These are phyloP conservation scores for Nitzschia sp. DNA, from an alignment of 108 stramenopile genomes.

Conservation along the genomic window DNA sequence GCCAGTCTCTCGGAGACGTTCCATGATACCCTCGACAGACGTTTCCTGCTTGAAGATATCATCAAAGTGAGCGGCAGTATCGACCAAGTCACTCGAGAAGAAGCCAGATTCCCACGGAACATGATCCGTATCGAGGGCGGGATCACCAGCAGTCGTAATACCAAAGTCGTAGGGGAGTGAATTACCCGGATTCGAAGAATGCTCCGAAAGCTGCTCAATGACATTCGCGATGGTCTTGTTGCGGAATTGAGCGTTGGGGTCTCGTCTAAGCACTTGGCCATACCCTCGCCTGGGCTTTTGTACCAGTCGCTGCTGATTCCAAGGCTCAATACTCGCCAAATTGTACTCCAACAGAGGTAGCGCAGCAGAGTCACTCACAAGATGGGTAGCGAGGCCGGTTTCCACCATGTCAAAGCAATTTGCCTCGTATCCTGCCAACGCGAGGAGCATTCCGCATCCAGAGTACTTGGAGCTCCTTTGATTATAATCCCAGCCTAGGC, in stretches of 20 bases:
- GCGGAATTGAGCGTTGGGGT: constrained; percentile 58
- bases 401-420: constrained; percentile 78
- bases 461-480: constrained; percentile 45
- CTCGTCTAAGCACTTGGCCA: constrained; percentile 35
- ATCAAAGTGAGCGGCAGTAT: constrained; percentile 67
- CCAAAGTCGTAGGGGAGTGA: constrained; percentile 32
- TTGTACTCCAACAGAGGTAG: constrained; percentile 60
- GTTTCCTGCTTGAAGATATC: constrained; percentile 58
- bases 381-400: constrained; percentile 81
- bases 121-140: constrained; percentile 40
- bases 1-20: constrained; percentile 59
- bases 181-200: constrained; percentile 45
- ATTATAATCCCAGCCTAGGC: constrained; percentile 71
- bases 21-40: constrained; percentile 68
- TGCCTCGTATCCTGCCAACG: constrained; percentile 76
- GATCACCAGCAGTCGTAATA: constrained; percentile 26
- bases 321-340: constrained; percentile 55
- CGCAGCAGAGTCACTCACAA: constrained; percentile 32
- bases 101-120: constrained; percentile 39
- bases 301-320: constrained; percentile 55
- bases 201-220: constrained; percentile 61
- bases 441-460: constrained; percentile 64
- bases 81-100: constrained; percentile 57
- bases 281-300: constrained; percentile 38
- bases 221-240: constrained; percentile 65